Evolutionary conservation across 2,329 filamentous ascomycete species (phyloP), one percentile per base, ranked within the genome.

Genomic region (Fusarium sp.): DNA sequence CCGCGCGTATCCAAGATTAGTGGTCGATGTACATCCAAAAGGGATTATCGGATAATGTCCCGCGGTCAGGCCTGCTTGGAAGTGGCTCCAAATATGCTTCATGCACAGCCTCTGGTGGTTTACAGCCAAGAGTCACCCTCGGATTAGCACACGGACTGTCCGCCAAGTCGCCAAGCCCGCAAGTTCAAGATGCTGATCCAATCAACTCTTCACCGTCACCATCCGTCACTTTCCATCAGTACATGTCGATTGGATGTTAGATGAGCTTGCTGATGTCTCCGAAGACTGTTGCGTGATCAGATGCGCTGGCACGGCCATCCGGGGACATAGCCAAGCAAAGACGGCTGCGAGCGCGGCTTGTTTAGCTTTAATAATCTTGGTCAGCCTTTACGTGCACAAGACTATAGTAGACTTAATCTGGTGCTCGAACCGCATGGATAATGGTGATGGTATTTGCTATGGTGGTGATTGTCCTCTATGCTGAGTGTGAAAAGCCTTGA

Each of bases 321-420:
- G 7, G 8, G 18, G 18, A 1, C 10, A 1, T n/a, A 11, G 18
- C 37, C 37, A 41, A 41, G 9, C 18, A 41, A 41, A n/a, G 37
- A n/a, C 18, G 18, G 0, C 37, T 11, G 37, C 10, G 18, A 10
- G 0, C 10, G 2, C 4, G 37, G 37, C 9, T 39, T 2, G n/a
- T n/a, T 18, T 39, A n/a, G 4, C 37, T 39, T 39, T 8, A 4
- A 10, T 39, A 39, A 39, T 1, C 35, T 18, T 37, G 16, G 35
- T 9, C 35, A 37, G 16, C 6, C 2, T 37, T 7, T 18, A 8
- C 2, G 16, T 37, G 35, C 9, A 37, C 16, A 37, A 37, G 35
- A 8, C 16, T 37, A 16, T 8, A 37, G 3, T 37, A 9, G 16
- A 7, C 16, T 18, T 8, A 8, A 39, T 39, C 8, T n/a, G 18